A percentile compares a stretch with the other conserved stretches of the same genome.
Conservation (phyloP, 495 filamentous ascomycete species). For the Aspergillus sclerotiicarbonarius region DNA sequence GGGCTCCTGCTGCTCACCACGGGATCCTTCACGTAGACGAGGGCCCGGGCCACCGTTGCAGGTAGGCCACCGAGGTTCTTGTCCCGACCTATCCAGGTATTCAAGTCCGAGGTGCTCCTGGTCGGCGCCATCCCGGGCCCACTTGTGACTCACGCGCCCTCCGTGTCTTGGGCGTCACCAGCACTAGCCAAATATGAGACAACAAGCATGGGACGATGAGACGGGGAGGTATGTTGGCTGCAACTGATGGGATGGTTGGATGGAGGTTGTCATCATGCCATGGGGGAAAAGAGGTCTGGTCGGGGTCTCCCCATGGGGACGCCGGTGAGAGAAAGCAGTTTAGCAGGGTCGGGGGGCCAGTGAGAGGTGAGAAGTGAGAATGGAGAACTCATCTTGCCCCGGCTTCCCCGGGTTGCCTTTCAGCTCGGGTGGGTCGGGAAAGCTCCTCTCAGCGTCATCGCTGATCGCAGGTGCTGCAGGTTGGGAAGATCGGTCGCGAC, state of each 20-base stretch:
- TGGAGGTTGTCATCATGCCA: background rate
- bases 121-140: background rate
- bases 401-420: background rate
- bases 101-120: background rate
- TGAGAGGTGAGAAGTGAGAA: too few relatives aligned
- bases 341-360: background rate
- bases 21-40: background rate
- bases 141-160: background rate
- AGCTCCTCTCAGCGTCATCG: too few relatives aligned
- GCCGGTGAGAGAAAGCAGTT: background rate
- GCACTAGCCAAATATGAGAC: background rate
- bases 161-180: too few relatives aligned
- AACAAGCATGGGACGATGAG: background rate
- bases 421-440: too few relatives aligned
- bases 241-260: background rate
- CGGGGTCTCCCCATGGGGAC: background rate
- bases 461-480: too few relatives aligned
- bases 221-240: background rate
- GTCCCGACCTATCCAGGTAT: background rate
- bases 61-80: background rate
- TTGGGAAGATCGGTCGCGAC: too few relatives aligned
- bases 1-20: background rate
- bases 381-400: background rate
- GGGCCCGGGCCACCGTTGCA: background rate
- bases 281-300: background rate